phyloP scores from a whole-genome alignment of 768 basidiomycete species.

The Chalciporus pseudorubinellus region DNA sequence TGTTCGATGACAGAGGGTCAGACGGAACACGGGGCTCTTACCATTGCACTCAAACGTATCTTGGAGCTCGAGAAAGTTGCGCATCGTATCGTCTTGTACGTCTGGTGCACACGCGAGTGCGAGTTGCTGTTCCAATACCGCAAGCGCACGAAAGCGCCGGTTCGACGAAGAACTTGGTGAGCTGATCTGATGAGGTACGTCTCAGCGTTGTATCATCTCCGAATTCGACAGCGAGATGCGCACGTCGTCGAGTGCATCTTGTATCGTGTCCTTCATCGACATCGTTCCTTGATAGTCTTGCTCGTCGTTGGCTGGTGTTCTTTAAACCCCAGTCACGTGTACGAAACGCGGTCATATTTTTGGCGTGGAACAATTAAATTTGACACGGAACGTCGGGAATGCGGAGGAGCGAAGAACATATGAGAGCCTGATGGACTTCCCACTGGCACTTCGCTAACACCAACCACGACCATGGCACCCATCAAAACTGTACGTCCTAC shows the following conservation, averaged over 20 bases:
- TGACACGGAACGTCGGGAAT: no score
- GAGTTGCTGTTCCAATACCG: conserved; percentile 52
- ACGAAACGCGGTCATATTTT: no score
- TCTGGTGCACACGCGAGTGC: conserved; percentile 47
- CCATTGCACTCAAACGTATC: conserved; percentile 83
- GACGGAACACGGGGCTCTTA: conserved; percentile 34
- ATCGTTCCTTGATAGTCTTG: background rate
- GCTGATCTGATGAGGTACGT: conserved; percentile 46
- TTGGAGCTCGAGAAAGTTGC: conserved; percentile 63
- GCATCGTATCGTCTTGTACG: conserved; percentile 44
- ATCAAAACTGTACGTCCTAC: conserved; percentile 48
- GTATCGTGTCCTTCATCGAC: conserved; percentile 47
- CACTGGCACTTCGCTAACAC: background rate
- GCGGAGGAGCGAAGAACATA: conserved; percentile 10
- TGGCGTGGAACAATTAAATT: no score
- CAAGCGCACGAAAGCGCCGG: conserved; percentile 53
- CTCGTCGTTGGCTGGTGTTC: no score
- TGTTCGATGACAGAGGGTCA: conserved; percentile 6
- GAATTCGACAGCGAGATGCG: conserved; percentile 19
- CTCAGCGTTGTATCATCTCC: conserved; percentile 8
- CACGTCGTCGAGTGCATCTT: conserved; percentile 70
- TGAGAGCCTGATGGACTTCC: background rate
- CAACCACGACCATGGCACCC: conserved; percentile 47
- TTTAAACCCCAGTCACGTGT: no score
- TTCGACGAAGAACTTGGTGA: conserved; percentile 58